Evolutionary conservation across 2,329 filamentous ascomycete genomes (phyloP).

Genomic region (Fusarium mundagurra): DNA sequence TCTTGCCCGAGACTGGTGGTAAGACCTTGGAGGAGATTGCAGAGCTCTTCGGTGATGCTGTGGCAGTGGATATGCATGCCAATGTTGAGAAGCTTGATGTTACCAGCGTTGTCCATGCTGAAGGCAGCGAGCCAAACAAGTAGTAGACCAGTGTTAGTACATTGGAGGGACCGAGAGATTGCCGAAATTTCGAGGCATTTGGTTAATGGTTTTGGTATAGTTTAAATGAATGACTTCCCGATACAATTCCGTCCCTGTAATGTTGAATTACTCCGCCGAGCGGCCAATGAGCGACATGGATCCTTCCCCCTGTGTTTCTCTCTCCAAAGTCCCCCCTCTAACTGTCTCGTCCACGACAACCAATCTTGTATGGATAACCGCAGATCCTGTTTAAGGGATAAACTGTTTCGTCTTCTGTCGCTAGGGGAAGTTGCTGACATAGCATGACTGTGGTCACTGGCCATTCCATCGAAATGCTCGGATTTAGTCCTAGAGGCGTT

Average conservation of each 20-base stretch:
- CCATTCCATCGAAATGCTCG: neutral
- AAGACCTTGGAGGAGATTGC: neutral
- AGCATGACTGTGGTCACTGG: rapidly evolving
- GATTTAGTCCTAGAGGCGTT: neutral
- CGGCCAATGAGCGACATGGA: neutral
- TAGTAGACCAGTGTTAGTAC: neutral
- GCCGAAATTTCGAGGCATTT: neutral
- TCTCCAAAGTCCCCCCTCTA: neutral
- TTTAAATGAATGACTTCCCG: neutral
- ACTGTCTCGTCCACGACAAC: neutral
- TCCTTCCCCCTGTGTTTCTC: neutral
- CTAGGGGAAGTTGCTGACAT: neutral
- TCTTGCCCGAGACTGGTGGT: neutral
- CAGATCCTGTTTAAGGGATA: rapidly evolving
- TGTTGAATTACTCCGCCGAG: neutral
- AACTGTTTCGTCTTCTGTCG: neutral
- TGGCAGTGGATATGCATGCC: neutral
- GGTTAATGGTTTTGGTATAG: neutral
- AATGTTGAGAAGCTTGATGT: neutral
- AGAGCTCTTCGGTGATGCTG: neutral
- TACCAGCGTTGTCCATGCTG: neutral
- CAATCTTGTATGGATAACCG: no score
- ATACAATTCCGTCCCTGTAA: no score
- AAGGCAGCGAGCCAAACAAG: neutral
- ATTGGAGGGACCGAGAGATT: neutral